Evolutionary conservation across 2,329 filamentous ascomycete genomes (phyloP), one percentile per base, ranked within the genome.

Genomic region (Phyllosticta capitalensis): DNA sequence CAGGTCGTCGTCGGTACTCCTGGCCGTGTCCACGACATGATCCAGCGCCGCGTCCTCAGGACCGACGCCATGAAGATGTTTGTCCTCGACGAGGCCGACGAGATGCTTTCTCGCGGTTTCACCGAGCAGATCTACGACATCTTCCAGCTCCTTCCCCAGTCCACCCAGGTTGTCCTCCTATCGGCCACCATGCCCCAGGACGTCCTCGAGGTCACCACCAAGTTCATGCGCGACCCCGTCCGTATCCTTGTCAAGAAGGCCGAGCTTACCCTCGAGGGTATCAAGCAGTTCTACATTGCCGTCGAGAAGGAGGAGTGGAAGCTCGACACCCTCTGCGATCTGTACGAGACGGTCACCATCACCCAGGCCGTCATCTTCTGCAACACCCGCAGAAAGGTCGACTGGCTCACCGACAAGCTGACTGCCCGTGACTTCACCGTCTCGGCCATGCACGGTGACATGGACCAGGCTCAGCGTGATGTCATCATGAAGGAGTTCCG

Each of bases 401-500:
- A 99, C 83, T 99, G 94, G 94, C 88, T 99, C 70, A 97, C 94
- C 68, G 92, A 97, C 81, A 97, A 97, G 87, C 91, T 99, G 76
- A 95, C 90, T 71, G 89, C 89, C 71, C 90, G 91, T 82, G 92
- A 99, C 81, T 99, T 99, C 83, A 97, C 94, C 65, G 94, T 99
- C 76, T 96, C 92, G 48, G 92, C 92, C 79, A 97, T 99, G 94
- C 94, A 99, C 84, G 94, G 94, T 76, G 94, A 99, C 75, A 99
- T 99, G 94, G 91, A 96, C 78, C 92, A 96, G 82, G 81, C 80
- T 72, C 91, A 97, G 83, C 92, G 94, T 85, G 94, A 97, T 78
- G 83, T 95, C 74, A 99, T 99, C 79, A 99, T 99, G 94, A 96
- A 99, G 86, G 94, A 99, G 83, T 99, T 99, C 89, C 91, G 94